A percentile compares a stretch with the other conserved stretches of the same genome.
phyloP scores from a whole-genome alignment of 768 basidiomycete species.

The Chalciporus sphaerocephalus region DNA sequence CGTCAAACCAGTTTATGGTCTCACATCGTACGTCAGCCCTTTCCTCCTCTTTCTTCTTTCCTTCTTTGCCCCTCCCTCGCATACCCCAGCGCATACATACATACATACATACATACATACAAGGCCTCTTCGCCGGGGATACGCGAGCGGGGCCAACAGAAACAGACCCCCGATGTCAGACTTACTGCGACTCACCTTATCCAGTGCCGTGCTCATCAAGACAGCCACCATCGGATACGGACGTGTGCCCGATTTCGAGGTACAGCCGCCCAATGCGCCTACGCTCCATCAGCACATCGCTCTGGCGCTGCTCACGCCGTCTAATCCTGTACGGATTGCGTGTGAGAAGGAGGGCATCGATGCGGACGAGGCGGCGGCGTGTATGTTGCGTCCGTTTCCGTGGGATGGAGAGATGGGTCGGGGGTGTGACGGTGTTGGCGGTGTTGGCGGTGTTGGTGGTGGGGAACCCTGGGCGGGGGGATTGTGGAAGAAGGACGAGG shows the following conservation, averaged over 20 bases:
- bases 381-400: constrained; percentile 9
- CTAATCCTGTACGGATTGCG: constrained; percentile 22
- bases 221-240: constrained; percentile 48
- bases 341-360: constrained; percentile 28
- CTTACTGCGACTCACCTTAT: neutral
- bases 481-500: too few species aligned
- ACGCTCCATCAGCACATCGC: constrained; percentile 40
- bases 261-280: constrained; percentile 42
- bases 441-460: neutral
- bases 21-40: constrained; percentile 69
- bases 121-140: too few species aligned
- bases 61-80: too few species aligned
- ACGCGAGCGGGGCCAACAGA: too few species aligned
- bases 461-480: too few species aligned
- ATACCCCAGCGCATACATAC: too few species aligned
- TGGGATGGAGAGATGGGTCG: constrained; percentile 1
- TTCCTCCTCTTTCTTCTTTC: neutral
- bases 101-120: neutral
- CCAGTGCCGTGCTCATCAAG: constrained; percentile 50
- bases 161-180: neutral
- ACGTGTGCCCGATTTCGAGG: constrained; percentile 41
- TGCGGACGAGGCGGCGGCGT: constrained; percentile 12
- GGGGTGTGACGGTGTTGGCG: neutral
- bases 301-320: constrained; percentile 34
- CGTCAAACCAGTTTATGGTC: constrained; percentile 82